These are phyloP conservation scores for Eucalyptus cloeziana DNA, from an alignment of 345 rosid genomes.

Conservation along the genomic window DNA sequence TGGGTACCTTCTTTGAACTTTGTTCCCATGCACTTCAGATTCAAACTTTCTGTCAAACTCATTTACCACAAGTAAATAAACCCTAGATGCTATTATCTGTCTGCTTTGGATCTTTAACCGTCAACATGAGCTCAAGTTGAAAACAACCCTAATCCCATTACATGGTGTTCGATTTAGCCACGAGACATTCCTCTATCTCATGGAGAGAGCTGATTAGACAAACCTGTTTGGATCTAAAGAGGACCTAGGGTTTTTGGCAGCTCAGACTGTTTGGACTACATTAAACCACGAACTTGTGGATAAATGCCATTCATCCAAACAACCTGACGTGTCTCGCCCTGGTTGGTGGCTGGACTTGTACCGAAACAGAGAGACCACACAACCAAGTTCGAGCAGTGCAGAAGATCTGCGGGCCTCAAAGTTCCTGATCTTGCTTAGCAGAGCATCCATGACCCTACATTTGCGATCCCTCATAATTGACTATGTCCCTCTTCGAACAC, in stretches of 20 bases:
- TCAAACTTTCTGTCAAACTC: background rate
- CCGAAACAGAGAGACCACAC: background rate
- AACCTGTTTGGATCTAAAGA: background rate
- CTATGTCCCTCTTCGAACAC: background rate
- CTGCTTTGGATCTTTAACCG: background rate
- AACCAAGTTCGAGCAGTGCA: background rate
- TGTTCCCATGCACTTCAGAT: background rate
- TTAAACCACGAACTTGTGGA: background rate
- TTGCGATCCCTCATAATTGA: background rate
- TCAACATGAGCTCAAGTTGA: background rate
- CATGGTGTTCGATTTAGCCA: background rate
- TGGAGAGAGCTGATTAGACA: background rate
- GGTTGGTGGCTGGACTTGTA: background rate
- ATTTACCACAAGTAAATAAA: background rate
- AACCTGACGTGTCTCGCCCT: background rate
- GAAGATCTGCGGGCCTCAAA: background rate
- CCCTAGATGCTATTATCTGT: background rate
- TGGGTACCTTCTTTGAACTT: background rate
- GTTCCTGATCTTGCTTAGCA: background rate
- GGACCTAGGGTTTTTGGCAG: background rate
- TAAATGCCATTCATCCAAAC: background rate
- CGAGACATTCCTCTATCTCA: background rate
- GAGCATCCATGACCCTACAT: background rate
- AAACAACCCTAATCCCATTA: background rate
- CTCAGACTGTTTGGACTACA: background rate